A percentile compares a stretch with the other conserved stretches of the same genome.
phyloP scores from a whole-genome alignment of 1,284 basidiomycete species.

The Pholiota adiposa region DNA sequence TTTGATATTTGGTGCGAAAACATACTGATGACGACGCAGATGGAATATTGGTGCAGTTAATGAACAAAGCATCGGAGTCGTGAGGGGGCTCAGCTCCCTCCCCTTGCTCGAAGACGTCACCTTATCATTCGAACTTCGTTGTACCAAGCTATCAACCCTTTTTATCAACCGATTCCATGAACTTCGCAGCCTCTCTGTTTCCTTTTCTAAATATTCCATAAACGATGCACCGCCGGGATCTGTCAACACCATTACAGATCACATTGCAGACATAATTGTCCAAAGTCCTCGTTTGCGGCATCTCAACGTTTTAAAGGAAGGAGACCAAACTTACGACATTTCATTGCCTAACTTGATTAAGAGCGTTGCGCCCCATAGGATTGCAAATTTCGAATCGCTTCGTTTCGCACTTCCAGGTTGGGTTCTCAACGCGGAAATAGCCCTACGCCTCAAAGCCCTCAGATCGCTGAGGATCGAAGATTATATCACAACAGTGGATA shows the following conservation, averaged over 20 bases:
- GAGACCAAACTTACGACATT: neutral
- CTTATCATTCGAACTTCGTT: neutral
- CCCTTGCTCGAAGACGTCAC: neutral
- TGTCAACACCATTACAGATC: neutral
- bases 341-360: neutral
- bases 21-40: neutral
- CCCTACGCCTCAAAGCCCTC: too few species aligned
- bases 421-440: too few species aligned
- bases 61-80: neutral
- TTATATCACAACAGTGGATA: too few species aligned
- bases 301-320: neutral
- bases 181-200: neutral
- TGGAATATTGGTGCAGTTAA: neutral
- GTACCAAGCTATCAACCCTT: neutral
- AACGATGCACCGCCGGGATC: neutral
- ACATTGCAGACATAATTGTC: neutral
- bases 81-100: neutral
- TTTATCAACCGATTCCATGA: neutral
- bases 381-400: too few species aligned
- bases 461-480: too few species aligned
- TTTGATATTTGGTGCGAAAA: neutral
- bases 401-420: too few species aligned
- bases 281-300: neutral
- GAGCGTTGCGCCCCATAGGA: too few species aligned
- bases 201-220: too few species aligned